phyloP scores from a whole-genome alignment of 176 grass and related monocot species.

The Cenchrus purpureus region DNA sequence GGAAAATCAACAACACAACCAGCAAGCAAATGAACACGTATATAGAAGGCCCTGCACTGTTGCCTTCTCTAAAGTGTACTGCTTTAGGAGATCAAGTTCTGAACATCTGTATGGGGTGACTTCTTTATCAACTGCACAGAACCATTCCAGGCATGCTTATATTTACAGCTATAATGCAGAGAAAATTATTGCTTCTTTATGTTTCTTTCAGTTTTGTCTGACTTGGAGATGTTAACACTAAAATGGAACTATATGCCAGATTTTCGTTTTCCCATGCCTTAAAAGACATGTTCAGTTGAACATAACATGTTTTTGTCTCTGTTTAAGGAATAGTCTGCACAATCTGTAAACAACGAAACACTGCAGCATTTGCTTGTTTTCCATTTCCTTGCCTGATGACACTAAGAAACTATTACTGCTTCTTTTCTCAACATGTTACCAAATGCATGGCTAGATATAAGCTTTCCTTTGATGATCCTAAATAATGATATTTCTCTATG shows the following conservation, averaged over 20 bases:
- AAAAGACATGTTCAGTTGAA: not conserved
- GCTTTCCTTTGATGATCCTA: not conserved
- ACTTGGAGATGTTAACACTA: not conserved
- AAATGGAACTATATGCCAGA: not conserved
- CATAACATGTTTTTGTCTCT: not conserved
- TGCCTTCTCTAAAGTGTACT: too few relatives aligned
- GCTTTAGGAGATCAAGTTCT: too few relatives aligned
- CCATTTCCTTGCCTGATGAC: not conserved
- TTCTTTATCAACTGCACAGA: conserved; percentile 42
- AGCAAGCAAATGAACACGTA: too few relatives aligned
- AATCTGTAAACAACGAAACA: not conserved
- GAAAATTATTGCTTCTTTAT: not conserved
- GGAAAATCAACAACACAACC: too few relatives aligned
- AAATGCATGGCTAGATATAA: not conserved
- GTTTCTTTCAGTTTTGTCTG: not conserved
- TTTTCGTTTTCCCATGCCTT: not conserved
- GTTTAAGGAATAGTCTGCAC: not conserved
- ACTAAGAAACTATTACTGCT: not conserved
- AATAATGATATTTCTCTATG: not conserved
- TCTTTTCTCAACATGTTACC: not conserved
- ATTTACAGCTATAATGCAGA: not conserved
- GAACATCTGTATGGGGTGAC: conserved; percentile 23
- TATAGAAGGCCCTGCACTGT: too few relatives aligned
- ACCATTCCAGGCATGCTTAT: conserved; percentile 24
- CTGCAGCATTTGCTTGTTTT: not conserved